A percentile compares a stretch with the other conserved stretches of the same genome.
phyloP scores from a whole-genome alignment of 768 basidiomycete genomes.

The Ramaria sp. region DNA sequence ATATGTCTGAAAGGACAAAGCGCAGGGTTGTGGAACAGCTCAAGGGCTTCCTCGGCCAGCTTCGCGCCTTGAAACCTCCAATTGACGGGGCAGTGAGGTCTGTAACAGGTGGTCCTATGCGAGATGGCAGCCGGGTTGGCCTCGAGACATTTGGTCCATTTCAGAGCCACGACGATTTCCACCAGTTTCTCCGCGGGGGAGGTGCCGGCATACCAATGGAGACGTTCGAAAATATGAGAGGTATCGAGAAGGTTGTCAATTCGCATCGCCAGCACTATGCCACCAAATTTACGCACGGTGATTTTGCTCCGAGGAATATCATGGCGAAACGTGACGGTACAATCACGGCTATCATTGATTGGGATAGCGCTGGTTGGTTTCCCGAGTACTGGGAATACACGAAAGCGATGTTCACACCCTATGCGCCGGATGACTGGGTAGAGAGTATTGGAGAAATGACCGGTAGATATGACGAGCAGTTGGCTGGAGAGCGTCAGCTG shows the following conservation, averaged over 20 bases:
- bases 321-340: neutral
- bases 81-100: neutral
- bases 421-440: neutral
- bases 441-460: neutral
- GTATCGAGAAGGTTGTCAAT: neutral
- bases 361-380: slow-evolving; percentile 4
- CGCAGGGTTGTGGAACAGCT: neutral
- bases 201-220: neutral
- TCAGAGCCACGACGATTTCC: slow-evolving; percentile 1
- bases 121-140: neutral
- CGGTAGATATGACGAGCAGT: neutral
- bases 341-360: slow-evolving; percentile 3
- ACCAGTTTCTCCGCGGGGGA: slow-evolving; percentile 5
- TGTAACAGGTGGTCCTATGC: neutral
- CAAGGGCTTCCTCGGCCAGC: neutral
- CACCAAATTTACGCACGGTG: slow-evolving; percentile 2
- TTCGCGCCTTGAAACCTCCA: neutral
- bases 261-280: neutral
- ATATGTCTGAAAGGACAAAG: neutral
- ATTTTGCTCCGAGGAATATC: slow-evolving; percentile 2
- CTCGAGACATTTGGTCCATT: slow-evolving; percentile 4
- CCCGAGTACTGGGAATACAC: slow-evolving; percentile 3
- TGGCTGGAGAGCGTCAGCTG: neutral
- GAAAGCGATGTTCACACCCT: neutral
- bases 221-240: neutral